Base-by-base conservation (phyloP, 306 rosid genomes). In the Quercus bicolor region DNA sequence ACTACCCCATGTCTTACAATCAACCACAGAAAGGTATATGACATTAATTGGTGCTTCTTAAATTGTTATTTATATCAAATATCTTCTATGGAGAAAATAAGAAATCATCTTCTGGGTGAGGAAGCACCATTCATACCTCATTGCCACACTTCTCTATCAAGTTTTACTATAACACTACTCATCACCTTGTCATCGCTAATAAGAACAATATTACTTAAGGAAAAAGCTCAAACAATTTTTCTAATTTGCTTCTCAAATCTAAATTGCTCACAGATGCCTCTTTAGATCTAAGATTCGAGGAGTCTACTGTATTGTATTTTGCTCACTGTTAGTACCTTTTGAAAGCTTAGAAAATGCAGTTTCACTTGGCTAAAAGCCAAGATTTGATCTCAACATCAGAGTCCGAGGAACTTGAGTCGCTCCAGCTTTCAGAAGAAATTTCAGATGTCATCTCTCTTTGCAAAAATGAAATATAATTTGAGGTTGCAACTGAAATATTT, bases 371-470 rank as follows among this genome's bases (percentile, higher is more conserved):
- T 54, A 45, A 37, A 57, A 20, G 74, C 48, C 24, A 43, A 75
- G 52, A 69, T 73, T 61, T 18, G 76, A 52, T 64, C 11, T 51
- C 24, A 21, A 48, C 70, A 1, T 79, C 82, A 0, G 91, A 89
- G 52, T 90, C 92, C 19, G 93, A 89, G 61, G 86, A 87, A 5
- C 78, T 37, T 71, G 89, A 66, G 59, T 73, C 73, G 65, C 89
- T 85, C 1, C 60, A 4, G 81, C 88, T 86, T 43, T 78, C 89
- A 54, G 85, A 80, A 33, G 91, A 82, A 80, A 77, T 78, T 52
- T 85, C 91, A 76, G 45, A 1, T 31, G 70, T 14, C 75, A 16
- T 60, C 55, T 70, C 74, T 28, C 65, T 80, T 5, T 66, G 86
- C 23, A 71, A 66, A 28, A 72, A 18, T 61, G 80, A 60, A 79